Conservation (phyloP, 148 eudicot genomes). For the Polygonum maritimum region DNA sequence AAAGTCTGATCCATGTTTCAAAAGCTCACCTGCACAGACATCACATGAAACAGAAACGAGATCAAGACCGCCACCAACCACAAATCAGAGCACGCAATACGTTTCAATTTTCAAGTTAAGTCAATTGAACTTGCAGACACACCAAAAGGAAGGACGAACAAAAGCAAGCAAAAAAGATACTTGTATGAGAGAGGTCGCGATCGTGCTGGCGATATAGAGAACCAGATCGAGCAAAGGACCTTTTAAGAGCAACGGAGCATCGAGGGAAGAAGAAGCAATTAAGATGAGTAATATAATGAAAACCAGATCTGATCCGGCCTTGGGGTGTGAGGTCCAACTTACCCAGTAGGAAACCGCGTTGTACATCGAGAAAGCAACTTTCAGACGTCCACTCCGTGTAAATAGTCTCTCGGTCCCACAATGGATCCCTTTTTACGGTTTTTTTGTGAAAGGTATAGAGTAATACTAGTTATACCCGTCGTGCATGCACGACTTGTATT, state of each 20-base stretch:
- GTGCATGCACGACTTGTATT: too few species aligned
- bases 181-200: neutral
- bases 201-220: neutral
- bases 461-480: too few species aligned
- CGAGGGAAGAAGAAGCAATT: neutral
- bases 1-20: slow-evolving; percentile 50
- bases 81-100: neutral
- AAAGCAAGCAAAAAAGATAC: neutral
- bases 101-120: neutral
- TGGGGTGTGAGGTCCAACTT: neutral
- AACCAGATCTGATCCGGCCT: slow-evolving; percentile 5
- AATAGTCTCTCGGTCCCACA: neutral
- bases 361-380: neutral
- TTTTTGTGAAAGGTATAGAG: neutral
- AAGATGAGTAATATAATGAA: neutral
- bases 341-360: slow-evolving; percentile 9
- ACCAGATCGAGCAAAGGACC: neutral
- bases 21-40: slow-evolving; percentile 12
- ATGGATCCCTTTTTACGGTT: too few species aligned
- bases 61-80: neutral
- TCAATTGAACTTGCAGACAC: neutral
- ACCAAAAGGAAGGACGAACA: neutral
- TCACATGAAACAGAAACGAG: neutral
- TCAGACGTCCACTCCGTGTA: neutral
- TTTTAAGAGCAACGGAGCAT: neutral